Percentiles rank a stretch among this genome's conserved stretches.
These are phyloP conservation scores for Nemania sp. DNA, from an alignment of 2,329 filamentous ascomycete genomes.

Conservation along the genomic window DNA sequence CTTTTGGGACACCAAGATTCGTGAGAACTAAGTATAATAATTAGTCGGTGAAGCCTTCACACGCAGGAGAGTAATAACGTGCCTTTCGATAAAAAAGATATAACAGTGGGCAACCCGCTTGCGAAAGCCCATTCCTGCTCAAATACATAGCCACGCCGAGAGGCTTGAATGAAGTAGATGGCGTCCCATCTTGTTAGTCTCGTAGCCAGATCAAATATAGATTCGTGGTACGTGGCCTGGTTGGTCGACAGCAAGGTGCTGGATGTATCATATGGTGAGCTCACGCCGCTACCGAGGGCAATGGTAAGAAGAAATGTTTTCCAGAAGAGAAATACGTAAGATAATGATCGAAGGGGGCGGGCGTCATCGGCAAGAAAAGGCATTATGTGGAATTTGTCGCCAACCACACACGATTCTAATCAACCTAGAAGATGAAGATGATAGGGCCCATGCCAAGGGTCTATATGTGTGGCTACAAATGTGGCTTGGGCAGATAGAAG, in stretches of 20 bases:
- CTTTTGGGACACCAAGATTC: conserved; percentile 42
- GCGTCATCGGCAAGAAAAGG: conserved; percentile 33
- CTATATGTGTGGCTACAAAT: not conserved
- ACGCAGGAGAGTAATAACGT: conserved; percentile 23
- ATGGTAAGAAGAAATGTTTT: conserved; percentile 75
- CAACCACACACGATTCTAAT: not conserved
- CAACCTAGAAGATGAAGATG: too few relatives aligned
- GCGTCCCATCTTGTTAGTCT: conserved; percentile 84
- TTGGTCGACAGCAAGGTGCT: conserved; percentile 66
- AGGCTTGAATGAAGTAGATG: conserved; percentile 76
- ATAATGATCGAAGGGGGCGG: conserved; percentile 45
- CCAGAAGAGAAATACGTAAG: conserved; percentile 69
- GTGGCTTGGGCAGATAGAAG: not conserved
- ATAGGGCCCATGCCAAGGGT: too few relatives aligned
- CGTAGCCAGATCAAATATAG: conserved; percentile 57
- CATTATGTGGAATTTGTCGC: conserved; percentile 39
- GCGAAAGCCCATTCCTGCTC: conserved; percentile 92
- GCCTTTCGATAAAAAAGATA: conserved; percentile 55
- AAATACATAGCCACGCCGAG: conserved; percentile 73
- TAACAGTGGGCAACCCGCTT: conserved; percentile 58
- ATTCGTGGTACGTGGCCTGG: conserved; percentile 50
- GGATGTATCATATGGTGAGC: conserved; percentile 83
- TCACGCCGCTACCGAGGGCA: conserved; percentile 63
- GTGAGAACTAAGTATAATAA: conserved; percentile 41
- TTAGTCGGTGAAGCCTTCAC: conserved; percentile 21